Conservation (phyloP, 2,329 filamentous ascomycete genomes). For the Trichoderma pleuroti region DNA sequence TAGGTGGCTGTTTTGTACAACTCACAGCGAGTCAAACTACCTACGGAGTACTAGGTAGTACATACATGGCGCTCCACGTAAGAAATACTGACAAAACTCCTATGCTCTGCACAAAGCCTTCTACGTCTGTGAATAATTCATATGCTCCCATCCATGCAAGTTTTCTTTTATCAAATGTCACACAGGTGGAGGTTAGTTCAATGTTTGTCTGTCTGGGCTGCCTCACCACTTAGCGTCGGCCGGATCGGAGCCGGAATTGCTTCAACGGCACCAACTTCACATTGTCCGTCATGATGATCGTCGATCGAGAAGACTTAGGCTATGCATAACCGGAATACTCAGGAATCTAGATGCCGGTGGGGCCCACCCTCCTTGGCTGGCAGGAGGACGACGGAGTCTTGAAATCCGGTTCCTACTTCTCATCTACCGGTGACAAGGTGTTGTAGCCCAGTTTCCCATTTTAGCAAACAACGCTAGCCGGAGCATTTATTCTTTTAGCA, state of each 20-base stretch:
- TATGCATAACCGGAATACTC: neutral
- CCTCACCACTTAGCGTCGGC: neutral
- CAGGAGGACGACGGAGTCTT: neutral
- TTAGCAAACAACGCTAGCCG: neutral
- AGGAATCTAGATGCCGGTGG: neutral
- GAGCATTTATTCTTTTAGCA: neutral
- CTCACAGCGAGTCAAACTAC: neutral
- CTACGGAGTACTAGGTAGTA: too few relatives aligned
- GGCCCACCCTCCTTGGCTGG: neutral
- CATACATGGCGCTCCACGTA: neutral
- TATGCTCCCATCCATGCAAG: neutral
- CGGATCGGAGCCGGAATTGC: neutral
- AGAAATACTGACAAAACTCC: neutral
- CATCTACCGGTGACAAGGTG: neutral
- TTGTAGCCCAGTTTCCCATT: too few relatives aligned
- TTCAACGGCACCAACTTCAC: neutral
- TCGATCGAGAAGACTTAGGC: neutral
- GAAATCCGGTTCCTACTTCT: neutral
- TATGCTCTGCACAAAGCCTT: neutral
- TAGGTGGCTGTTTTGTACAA: neutral
- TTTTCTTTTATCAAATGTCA: too few relatives aligned
- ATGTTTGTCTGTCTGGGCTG: neutral
- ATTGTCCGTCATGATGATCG: neutral
- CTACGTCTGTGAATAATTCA: neutral
- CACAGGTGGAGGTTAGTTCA: too few relatives aligned